These are phyloP conservation scores for Hypoxylon trugodes DNA, from an alignment of 495 filamentous ascomycete species.

Conservation along the genomic window DNA sequence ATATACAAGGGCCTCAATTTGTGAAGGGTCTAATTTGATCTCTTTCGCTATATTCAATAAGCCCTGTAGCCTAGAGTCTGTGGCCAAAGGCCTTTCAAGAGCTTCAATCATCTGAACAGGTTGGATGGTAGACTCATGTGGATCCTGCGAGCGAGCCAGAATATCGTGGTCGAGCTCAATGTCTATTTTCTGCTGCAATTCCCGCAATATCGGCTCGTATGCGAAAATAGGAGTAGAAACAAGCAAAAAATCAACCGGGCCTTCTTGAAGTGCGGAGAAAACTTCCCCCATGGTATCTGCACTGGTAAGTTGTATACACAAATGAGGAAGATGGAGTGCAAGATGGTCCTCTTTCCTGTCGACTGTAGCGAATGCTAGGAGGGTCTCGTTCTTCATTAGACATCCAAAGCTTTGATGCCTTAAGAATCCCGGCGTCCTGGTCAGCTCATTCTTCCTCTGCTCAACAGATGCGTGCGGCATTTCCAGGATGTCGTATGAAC, in stretches of 20 bases:
- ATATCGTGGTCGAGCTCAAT: slow-evolving; percentile 41
- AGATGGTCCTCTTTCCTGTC: slow-evolving; percentile 66
- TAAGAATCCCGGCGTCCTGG: slow-evolving; percentile 59
- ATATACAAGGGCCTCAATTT: slow-evolving; percentile 63
- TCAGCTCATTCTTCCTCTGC: slow-evolving; percentile 57
- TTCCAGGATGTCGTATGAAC: slow-evolving; percentile 54
- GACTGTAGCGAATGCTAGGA: slow-evolving; percentile 70
- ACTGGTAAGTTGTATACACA: slow-evolving; percentile 63
- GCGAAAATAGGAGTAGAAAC: slow-evolving; percentile 75
- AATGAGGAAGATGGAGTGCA: slow-evolving; percentile 50
- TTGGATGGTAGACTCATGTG: slow-evolving; percentile 20
- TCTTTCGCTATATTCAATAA: slow-evolving; percentile 19
- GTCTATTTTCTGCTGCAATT: slow-evolving; percentile 64
- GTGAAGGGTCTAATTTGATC: slow-evolving; percentile 65
- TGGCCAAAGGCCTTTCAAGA: slow-evolving; percentile 1
- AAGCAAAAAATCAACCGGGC: slow-evolving; percentile 59
- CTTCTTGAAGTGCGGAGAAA: slow-evolving; percentile 46
- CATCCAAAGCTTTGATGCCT: slow-evolving; percentile 70
- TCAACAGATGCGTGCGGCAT: slow-evolving; percentile 42
- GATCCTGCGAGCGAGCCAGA: slow-evolving; percentile 24
- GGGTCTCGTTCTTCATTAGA: slow-evolving; percentile 57
- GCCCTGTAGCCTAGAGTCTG: slow-evolving; percentile 12
- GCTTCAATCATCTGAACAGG: slow-evolving; percentile 5
- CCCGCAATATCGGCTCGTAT: slow-evolving; percentile 72
- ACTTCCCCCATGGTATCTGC: slow-evolving; percentile 43